Conservation (phyloP, 768 basidiomycete genomes). For the Lactarius akahatsu region DNA sequence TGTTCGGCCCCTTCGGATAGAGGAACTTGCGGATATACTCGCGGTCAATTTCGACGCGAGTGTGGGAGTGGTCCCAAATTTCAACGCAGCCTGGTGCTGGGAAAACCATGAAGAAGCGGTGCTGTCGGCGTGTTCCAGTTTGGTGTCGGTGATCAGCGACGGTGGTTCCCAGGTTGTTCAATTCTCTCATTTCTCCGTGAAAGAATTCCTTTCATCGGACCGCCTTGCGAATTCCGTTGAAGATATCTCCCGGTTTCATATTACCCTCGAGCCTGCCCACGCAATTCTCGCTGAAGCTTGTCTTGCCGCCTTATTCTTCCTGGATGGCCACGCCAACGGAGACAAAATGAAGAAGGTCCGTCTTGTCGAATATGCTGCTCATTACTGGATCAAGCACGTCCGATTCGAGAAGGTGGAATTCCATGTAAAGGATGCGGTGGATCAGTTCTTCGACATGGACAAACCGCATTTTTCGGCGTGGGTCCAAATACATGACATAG, state of each 20-base stretch:
- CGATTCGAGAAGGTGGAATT: neutral
- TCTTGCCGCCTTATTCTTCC: neutral
- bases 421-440: neutral
- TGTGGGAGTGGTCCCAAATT: neutral
- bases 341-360: neutral
- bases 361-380: neutral
- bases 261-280: neutral
- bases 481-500: neutral
- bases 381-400: neutral
- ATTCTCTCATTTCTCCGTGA: neutral
- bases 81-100: neutral
- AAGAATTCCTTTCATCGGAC: neutral
- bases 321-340: neutral
- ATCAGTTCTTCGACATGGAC: neutral
- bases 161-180: neutral
- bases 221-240: neutral
- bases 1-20: neutral
- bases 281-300: neutral
- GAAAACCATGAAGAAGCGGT: neutral
- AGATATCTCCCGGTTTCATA: neutral
- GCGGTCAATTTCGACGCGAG: neutral
- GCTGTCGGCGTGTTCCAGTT: neutral
- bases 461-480: neutral
- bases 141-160: neutral
- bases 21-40: neutral